phyloP scores from a whole-genome alignment of 768 basidiomycete genomes.

The Baorangia bicolor region DNA sequence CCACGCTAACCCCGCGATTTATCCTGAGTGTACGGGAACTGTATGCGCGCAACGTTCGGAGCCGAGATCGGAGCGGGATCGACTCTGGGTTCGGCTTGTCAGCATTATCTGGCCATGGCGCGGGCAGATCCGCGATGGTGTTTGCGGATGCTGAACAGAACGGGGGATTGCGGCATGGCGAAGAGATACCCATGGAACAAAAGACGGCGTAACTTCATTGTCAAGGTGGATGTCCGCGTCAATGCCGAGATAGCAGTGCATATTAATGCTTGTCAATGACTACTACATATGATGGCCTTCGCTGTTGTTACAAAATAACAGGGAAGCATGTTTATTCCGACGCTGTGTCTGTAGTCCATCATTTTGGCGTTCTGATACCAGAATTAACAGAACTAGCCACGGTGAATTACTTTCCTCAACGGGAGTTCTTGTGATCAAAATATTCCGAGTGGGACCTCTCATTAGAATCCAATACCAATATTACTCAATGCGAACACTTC shows the following conservation, averaged over 20 bases:
- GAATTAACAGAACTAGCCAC: too few relatives aligned
- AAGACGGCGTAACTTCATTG: background rate
- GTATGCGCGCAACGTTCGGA: background rate
- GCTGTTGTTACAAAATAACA: too few relatives aligned
- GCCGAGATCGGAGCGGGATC: background rate
- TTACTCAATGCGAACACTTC: background rate
- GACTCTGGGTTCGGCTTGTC: conserved; percentile 5
- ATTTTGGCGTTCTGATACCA: too few relatives aligned
- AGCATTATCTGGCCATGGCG: background rate
- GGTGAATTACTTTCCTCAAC: too few relatives aligned
- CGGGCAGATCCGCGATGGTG: background rate
- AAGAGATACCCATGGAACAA: background rate
- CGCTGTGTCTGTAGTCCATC: too few relatives aligned
- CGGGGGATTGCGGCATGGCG: background rate
- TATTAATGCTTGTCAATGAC: background rate
- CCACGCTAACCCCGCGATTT: conserved; percentile 1
- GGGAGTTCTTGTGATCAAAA: too few relatives aligned
- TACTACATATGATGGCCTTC: background rate
- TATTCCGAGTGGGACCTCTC: too few relatives aligned
- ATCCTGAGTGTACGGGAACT: conserved; percentile 6
- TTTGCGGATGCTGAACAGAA: background rate
- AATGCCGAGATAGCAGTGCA: background rate
- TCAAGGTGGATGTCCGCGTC: background rate
- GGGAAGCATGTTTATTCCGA: too few relatives aligned
- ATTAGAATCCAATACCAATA: too few relatives aligned